Evolutionary conservation across 352 stramenopile genomes (phyloP), one percentile per base, ranked within the genome.

Genomic region (Pythium sp.): DNA sequence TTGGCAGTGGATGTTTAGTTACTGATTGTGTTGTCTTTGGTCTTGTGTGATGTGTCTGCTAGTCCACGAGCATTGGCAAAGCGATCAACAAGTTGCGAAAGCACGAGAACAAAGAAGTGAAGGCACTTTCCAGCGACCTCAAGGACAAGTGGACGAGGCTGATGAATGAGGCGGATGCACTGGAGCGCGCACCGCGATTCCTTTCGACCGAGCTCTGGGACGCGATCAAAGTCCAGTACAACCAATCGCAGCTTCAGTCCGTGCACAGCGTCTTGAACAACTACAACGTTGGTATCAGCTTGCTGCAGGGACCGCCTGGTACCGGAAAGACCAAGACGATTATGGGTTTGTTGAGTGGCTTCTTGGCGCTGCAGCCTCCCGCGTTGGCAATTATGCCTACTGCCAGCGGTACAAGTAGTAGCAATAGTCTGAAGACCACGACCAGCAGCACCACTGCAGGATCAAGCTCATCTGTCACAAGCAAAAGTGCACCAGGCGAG

Each of bases 241-340:
- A 96, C 51, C 81, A 86, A 56, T 95, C 87, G 12, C 89, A 96
- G 68, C 73, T 96, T 34, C 89, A 96, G 65, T 93, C 86, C 12
- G 90, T 96, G 51, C 86, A 95, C 69, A 95, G 79, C 51, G 87
- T 93, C 26, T 66, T 96, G 6, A 95, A 93, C 76, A 95, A 96
- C 73, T 96, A 96, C 74, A 86, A 68, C 11, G 77, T 85, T 36
- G 89, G 86, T 18, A 84, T 96, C 28, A 95, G 85, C n/a, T 60
- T 96, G 32, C 81, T 99, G 5, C 97, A 99, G 80, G 97, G 97
- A 15, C 97, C 97, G 6, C 97, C 97, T 1, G 96, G 96, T 65
- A 98, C 93, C 20, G 95, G 95, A 38, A 98, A 98, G 74, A 98
- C 95, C 2, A 95, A 95, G 65, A 98, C 93, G 4, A 95, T 98